Evolutionary conservation across 495 filamentous ascomycete species (phyloP), one percentile per base, ranked within the genome.

Genomic region (Penicillium psychrofluorescens): DNA sequence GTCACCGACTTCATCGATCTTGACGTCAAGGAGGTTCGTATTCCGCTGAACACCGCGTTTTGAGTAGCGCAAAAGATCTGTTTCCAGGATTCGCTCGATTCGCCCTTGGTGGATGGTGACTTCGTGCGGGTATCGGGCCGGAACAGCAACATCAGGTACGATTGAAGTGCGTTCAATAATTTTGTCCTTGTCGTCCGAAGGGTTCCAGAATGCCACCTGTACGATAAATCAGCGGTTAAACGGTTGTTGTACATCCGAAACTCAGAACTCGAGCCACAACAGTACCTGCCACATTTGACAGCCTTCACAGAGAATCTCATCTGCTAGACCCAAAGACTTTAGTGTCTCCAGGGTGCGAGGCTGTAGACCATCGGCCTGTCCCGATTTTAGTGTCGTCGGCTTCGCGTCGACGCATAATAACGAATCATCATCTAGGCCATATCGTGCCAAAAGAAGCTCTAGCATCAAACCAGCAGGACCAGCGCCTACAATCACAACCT

Each of bases 301-400:
- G 0, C 62, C 64, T 38, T 64, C 64, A 7, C 48, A 55, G 22
- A 68, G 53, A 34, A 68, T 62, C 41, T 68, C 65, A 45, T 68
- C 65, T 2, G 49, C 55, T 2, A 68, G 44, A 1, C 61, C 63
- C 0, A 68, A 56, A 4, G 62, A 66, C 43, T 70, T 66, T 11
- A 86, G 71, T n/a, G 84, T 83, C 58, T 86, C 83, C 4, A 84
- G 60, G 9, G 72, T 83, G 11, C 83, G 77, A 27, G 70, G 69
- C 52, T 79, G 70, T 4, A 83, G 62, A 7, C 81, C 81, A 58
- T 86, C 82, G 11, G 81, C 81, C 55, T 84, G 81, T 2, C 81
- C 80, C 6, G 68, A 65, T 43, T 72, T 67, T 11, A 71, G 46
- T 1, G 63, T 63, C 0, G 50, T 50, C 0, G 68, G 44, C 44